Evolutionary conservation across 2,329 filamentous ascomycete genomes (phyloP).

Genomic region (Epichloe glyceriae): DNA sequence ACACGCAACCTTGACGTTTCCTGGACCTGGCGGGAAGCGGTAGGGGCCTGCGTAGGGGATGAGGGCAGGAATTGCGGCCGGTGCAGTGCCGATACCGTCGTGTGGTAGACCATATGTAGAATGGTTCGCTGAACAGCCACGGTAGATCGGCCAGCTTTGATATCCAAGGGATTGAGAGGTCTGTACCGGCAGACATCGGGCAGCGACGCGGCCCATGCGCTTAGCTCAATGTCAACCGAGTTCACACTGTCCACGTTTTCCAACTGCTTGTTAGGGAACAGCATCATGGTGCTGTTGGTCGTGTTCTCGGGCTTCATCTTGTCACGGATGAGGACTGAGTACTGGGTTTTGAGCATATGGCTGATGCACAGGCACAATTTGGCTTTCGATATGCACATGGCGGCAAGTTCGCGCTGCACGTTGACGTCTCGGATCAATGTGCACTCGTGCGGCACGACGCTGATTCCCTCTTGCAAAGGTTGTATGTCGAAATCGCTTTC

Average conservation of each 20-base stretch:
- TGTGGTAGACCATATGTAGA: constrained; percentile 87
- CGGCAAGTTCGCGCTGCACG: constrained; percentile 66
- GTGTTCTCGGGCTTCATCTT: constrained; percentile 66
- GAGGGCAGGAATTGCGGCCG: constrained; percentile 80
- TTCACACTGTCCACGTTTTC: constrained; percentile 72
- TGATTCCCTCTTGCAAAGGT: constrained; percentile 52
- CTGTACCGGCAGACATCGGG: constrained; percentile 60
- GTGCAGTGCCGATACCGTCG: constrained; percentile 80
- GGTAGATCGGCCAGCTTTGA: constrained; percentile 46
- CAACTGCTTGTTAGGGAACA: constrained; percentile 77
- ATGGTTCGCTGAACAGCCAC: constrained; percentile 65
- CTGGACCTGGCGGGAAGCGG: constrained; percentile 54
- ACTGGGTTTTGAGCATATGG: constrained; percentile 79
- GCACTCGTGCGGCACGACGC: constrained; percentile 57
- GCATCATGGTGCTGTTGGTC: constrained; percentile 70
- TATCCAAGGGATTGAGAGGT: constrained; percentile 38
- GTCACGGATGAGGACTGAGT: constrained; percentile 78
- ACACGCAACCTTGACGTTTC: constrained; percentile 75
- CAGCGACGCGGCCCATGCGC: constrained; percentile 62
- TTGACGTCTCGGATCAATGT: constrained; percentile 54
- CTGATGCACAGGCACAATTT: constrained; percentile 83
- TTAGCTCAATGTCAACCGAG: constrained; percentile 65
- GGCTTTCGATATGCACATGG: constrained; percentile 85
- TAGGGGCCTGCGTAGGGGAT: constrained; percentile 39
- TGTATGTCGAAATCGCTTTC: constrained; percentile 74